phyloP scores from a whole-genome alignment of 2,329 filamentous ascomycete species.

The Simplicillium aogashimaense region DNA sequence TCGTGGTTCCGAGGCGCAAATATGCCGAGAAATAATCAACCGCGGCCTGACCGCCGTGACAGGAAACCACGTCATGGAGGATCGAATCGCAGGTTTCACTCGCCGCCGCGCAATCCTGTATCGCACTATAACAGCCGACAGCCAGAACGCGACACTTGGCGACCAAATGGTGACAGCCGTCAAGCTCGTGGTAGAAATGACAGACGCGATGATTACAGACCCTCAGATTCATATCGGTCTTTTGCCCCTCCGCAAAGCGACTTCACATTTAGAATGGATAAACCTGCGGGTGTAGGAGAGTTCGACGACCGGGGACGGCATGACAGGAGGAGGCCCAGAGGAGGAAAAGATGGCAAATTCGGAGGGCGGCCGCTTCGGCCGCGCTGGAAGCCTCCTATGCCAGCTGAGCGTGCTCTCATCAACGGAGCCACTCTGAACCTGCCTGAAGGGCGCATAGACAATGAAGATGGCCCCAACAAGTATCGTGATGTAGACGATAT shows the following conservation, averaged over 20 bases:
- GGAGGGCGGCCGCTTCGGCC: slow-evolving; percentile 14
- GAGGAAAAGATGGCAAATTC: slow-evolving; percentile 15
- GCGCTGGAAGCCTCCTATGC: slow-evolving; percentile 26
- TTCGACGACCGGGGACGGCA: slow-evolving; percentile 11
- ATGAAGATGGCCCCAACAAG: slow-evolving; percentile 34
- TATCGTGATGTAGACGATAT: slow-evolving; percentile 47
- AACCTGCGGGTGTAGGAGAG: slow-evolving; percentile 37
- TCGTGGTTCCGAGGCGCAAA: slow-evolving; percentile 1
- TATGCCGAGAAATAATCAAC: neutral
- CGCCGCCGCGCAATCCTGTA: neutral
- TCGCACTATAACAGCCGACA: slow-evolving; percentile 1
- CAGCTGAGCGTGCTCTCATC: slow-evolving; percentile 40
- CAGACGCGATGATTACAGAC: neutral
- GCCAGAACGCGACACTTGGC: slow-evolving; percentile 4
- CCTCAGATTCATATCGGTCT: slow-evolving; percentile 14
- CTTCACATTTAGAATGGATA: slow-evolving; percentile 46
- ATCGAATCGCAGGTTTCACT: too few relatives aligned
- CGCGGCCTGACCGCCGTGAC: neutral
- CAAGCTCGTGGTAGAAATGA: slow-evolving; percentile 2
- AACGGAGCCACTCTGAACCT: slow-evolving; percentile 28
- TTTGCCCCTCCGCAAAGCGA: slow-evolving; percentile 31
- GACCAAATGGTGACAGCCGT: slow-evolving; percentile 3
- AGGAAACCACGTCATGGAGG: too few relatives aligned
- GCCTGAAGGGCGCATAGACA: slow-evolving; percentile 35
- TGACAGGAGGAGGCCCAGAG: slow-evolving; percentile 13